Base-by-base conservation (phyloP, 2,329 filamentous ascomycete species). In the Fonsecaea pugnacius region DNA sequence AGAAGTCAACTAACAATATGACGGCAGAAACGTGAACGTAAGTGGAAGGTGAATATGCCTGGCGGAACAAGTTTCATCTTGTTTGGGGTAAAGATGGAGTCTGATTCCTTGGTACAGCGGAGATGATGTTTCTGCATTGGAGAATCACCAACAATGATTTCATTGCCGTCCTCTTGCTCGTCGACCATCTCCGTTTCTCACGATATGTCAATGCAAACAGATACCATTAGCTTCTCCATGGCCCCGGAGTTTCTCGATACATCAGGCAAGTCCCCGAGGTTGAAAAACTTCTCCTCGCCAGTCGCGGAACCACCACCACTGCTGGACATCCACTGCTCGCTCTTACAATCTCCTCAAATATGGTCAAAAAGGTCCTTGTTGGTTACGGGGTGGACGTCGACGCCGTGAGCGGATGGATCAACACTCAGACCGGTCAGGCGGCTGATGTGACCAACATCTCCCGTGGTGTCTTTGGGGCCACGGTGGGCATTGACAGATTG, bases 351-450 rank as follows among this genome's bases (percentile, higher is more conserved):
- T 10, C 3, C 46, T 21, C n/a, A 32, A 21, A 27, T 6, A 68
- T 68, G 66, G 48, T 35, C 18, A 68, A 68, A 48, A 67, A 66
- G 30, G 62, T 65, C 35, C 55, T 69, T 9, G 62, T 67, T 21
- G 66, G 65, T 21, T 69, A 68, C 35, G 63, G 65, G 30, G 60
- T 69, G 32, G 67, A 67, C 48, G 64, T 68, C 21, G 67, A 70
- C 56, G 68, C 67, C 24, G 67, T 65, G n/a, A 63, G 67, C 32
- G 59, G 61, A 35, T 70, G 67, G 67, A 74, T 81, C 58, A 80
- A 80, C 68, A 81, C 78, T 10, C 72, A 71, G 38, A 72, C 72
- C 61, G 77, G 77, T 27, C 66, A 69, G 1, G 67, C 72, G 2
- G 73, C 77, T 7, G 78, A 79, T 62, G 73, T 77, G 1, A 69